phyloP scores from a whole-genome alignment of 805 yeast species.

The Lipomyces spencermartinsiae region DNA sequence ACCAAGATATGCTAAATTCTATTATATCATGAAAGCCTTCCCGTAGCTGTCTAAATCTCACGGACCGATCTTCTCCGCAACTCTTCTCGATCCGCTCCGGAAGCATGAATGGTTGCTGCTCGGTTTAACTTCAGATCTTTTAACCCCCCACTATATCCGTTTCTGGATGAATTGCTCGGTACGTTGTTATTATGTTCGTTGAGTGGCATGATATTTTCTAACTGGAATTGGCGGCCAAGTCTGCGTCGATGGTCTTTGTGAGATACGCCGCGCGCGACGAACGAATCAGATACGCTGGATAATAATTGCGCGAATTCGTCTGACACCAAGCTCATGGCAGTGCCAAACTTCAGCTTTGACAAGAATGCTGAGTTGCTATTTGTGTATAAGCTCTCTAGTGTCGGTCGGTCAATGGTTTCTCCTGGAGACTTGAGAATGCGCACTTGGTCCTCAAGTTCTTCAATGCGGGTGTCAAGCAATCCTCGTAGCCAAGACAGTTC shows the following conservation, averaged over 20 bases:
- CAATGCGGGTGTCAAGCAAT: constrained; percentile 22
- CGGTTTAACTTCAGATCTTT: constrained; percentile 28
- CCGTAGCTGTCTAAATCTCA: not conserved
- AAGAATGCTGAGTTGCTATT: constrained; percentile 23
- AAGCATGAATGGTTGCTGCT: constrained; percentile 26
- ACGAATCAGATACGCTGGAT: constrained; percentile 5
- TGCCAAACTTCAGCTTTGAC: constrained; percentile 29
- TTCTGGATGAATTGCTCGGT: constrained; percentile 5
- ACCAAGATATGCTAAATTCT: not conserved
- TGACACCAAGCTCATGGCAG: constrained; percentile 31
- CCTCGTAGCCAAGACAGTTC: constrained; percentile 34
- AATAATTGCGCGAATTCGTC: constrained; percentile 29
- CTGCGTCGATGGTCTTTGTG: constrained; percentile 26
- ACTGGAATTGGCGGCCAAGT: constrained; percentile 12
- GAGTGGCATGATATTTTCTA: constrained; percentile 31
- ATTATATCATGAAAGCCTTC: not conserved
- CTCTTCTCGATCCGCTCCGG: constrained; percentile 11
- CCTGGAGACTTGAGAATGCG: constrained; percentile 6
- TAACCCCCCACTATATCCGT: constrained; percentile 20
- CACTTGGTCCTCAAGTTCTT: constrained; percentile 33
- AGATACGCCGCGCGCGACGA: constrained; percentile 23
- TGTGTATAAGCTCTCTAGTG: constrained; percentile 18
- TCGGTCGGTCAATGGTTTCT: constrained; percentile 9
- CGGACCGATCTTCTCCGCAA: constrained; percentile 4
- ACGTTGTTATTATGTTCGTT: constrained; percentile 21